Conservation (phyloP, 257 asterid genomes). For the Jasminum sambac region DNA sequence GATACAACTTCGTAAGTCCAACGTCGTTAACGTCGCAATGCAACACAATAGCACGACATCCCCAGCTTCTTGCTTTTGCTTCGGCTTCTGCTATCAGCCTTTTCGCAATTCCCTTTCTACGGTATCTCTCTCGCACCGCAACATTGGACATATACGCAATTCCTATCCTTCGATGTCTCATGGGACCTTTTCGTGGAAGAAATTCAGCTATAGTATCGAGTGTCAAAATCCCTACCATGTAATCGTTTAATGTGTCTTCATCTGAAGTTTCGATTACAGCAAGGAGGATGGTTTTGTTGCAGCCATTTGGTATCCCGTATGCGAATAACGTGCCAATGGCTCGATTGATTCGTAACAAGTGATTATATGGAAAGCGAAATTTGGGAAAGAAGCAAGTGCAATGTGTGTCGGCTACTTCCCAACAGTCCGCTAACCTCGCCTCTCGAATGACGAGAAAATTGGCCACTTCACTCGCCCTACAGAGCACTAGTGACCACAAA, state of each 20-base stretch:
- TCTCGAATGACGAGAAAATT: conserved; percentile 47
- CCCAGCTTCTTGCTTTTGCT: conserved; percentile 81
- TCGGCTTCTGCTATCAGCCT: conserved; percentile 68
- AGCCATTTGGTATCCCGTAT: conserved; percentile 78
- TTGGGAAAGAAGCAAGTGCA: conserved; percentile 61
- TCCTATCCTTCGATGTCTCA: conserved; percentile 80
- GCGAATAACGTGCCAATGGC: conserved; percentile 83
- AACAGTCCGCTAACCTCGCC: conserved; percentile 49
- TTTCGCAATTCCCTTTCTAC: conserved; percentile 75
- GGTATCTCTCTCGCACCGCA: conserved; percentile 67
- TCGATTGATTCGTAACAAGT: conserved; percentile 75
- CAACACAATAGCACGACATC: conserved; percentile 78
- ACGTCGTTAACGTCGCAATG: conserved; percentile 72
- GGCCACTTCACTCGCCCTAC: conserved; percentile 46
- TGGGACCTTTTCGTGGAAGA: conserved; percentile 83
- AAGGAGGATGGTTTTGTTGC: conserved; percentile 77
- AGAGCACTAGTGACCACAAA: conserved; percentile 25
- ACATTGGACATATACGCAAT: conserved; percentile 89
- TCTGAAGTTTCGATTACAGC: conserved; percentile 65
- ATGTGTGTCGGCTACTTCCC: conserved; percentile 61
- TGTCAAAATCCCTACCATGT: conserved; percentile 74
- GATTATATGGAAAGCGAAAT: conserved; percentile 76
- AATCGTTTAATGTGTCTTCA: conserved; percentile 56
- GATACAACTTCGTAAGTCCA: conserved; percentile 62
- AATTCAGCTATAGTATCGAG: conserved; percentile 90